phyloP scores from a whole-genome alignment of 2,329 filamentous ascomycete genomes.

The Cryphonectria parasitica region DNA sequence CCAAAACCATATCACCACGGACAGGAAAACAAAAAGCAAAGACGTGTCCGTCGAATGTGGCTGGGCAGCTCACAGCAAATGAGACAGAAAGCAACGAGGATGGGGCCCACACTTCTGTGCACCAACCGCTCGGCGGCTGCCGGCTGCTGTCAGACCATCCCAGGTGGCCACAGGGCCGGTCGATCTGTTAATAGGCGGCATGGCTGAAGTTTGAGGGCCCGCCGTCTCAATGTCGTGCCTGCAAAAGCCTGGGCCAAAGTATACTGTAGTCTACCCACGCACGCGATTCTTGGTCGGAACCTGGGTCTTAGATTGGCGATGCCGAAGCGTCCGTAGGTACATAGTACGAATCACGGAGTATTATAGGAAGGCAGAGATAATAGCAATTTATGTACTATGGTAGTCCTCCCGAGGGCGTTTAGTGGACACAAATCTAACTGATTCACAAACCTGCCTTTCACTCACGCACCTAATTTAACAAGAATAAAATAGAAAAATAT shows the following conservation, averaged over 20 bases:
- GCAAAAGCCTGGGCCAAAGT: background rate
- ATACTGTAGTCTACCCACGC: background rate
- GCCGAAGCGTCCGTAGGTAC: background rate
- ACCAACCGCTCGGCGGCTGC: slow-evolving; percentile 15
- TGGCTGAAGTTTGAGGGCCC: slow-evolving; percentile 3
- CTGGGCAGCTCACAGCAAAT: background rate
- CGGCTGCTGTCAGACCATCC: slow-evolving; percentile 16
- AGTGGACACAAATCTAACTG: background rate
- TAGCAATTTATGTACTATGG: background rate
- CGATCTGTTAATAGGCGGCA: background rate
- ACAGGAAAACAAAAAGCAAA: background rate
- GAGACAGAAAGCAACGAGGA: slow-evolving; percentile 1
- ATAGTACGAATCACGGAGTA: background rate
- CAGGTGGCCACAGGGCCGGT: slow-evolving; percentile 1
- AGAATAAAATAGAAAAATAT: background rate
- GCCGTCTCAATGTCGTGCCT: background rate
- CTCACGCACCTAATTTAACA: background rate
- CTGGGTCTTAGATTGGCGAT: background rate
- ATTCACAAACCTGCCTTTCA: background rate
- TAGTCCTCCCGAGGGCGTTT: background rate
- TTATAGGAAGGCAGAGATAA: background rate
- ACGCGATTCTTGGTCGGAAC: background rate
- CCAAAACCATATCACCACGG: background rate
- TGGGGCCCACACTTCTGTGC: background rate
- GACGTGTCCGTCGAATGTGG: background rate